Evolutionary conservation across 768 basidiomycete species (phyloP).

Genomic region (Mycena leptocephala): DNA sequence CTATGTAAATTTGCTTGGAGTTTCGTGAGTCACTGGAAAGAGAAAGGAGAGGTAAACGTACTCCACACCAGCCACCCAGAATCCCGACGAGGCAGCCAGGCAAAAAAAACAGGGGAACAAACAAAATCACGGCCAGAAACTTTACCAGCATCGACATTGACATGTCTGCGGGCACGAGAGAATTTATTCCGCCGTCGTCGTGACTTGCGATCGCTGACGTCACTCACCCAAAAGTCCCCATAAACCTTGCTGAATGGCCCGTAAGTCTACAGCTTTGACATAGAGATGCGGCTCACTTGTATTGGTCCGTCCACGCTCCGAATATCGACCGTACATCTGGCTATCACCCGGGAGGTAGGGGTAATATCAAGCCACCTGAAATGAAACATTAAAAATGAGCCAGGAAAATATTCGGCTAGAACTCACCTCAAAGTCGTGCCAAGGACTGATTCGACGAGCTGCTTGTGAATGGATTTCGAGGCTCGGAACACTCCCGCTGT

Average conservation of each 20-base stretch:
- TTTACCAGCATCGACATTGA: conserved; percentile 44
- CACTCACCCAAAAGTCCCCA: conserved; percentile 48
- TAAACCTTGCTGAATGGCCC: conserved; percentile 55
- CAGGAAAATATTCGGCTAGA: background rate
- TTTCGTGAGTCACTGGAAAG: background rate
- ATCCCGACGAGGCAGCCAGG: conserved; percentile 48
- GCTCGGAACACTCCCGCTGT: conserved; percentile 58
- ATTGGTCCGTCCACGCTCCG: conserved; percentile 45
- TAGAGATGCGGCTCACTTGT: no score
- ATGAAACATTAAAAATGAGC: background rate
- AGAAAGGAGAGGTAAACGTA: background rate
- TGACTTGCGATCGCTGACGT: no score
- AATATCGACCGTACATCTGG: conserved; percentile 67
- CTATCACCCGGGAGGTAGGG: conserved; percentile 56
- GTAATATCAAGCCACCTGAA: conserved; percentile 48
- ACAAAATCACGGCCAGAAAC: conserved; percentile 48
- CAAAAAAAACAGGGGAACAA: conserved; percentile 49
- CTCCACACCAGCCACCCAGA: conserved; percentile 50
- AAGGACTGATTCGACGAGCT: conserved; percentile 57
- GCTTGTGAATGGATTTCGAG: conserved; percentile 57
- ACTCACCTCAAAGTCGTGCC: conserved; percentile 62
- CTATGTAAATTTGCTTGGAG: conserved; percentile 42
- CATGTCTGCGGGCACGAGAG: no score
- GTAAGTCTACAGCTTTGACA: no score
- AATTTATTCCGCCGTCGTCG: no score